These are phyloP conservation scores for Macrolepiota albuminosa DNA, from an alignment of 768 basidiomycete species.

Conservation along the genomic window DNA sequence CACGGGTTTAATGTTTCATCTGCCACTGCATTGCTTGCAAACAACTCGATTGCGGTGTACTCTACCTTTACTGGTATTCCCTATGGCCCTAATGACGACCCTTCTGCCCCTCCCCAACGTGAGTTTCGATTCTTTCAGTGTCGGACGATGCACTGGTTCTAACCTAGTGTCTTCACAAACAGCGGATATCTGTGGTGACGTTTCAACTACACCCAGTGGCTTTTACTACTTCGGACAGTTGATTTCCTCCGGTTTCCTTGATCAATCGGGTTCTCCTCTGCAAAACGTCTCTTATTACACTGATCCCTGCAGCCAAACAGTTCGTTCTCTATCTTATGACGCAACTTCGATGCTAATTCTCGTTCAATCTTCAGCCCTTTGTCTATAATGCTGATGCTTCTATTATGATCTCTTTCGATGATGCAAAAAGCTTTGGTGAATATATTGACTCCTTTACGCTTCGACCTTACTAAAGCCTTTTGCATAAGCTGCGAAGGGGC, in stretches of 20 bases:
- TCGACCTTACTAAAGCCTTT: not conserved
- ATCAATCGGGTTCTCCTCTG: slow-evolving; percentile 37
- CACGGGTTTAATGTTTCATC: slow-evolving; percentile 57
- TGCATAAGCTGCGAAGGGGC: slow-evolving; percentile 46
- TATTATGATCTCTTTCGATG: slow-evolving; percentile 66
- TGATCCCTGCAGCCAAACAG: slow-evolving; percentile 72
- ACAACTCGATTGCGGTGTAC: not conserved
- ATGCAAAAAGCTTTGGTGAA: slow-evolving; percentile 52
- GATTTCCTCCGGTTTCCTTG: slow-evolving; percentile 51
- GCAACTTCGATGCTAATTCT: not conserved
- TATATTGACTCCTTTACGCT: not conserved
- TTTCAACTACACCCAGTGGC: slow-evolving; percentile 32
- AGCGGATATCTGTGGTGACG: slow-evolving; percentile 44
- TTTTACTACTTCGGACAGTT: slow-evolving; percentile 60
- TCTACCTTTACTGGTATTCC: slow-evolving; percentile 1
- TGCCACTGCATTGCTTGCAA: slow-evolving; percentile 18
- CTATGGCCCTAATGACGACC: not conserved
- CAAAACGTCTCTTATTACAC: slow-evolving; percentile 49
- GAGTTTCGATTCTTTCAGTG: not conserved
- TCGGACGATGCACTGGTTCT: not conserved
- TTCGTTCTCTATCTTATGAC: slow-evolving; percentile 29
- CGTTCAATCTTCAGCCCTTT: slow-evolving; percentile 43
- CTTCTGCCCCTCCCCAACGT: not conserved
- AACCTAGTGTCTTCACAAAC: not conserved
- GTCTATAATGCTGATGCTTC: slow-evolving; percentile 52